phyloP scores from a whole-genome alignment of 1,139 yeast species.

The Lodderomyces theae region DNA sequence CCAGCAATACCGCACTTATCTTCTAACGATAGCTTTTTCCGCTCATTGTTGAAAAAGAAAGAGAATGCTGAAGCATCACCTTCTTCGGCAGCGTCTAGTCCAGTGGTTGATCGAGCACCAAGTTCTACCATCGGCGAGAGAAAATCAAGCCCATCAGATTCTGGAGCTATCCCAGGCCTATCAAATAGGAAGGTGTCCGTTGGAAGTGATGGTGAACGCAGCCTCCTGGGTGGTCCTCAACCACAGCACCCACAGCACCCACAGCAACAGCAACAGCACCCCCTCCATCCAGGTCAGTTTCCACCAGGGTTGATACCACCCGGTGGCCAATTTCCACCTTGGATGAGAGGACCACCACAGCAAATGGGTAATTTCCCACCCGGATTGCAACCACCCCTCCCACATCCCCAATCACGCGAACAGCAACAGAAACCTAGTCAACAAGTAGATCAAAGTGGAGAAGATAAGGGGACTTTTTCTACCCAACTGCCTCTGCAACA shows the following conservation, averaged over 20 bases:
- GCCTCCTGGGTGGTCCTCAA: neutral
- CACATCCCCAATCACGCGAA: slow-evolving; percentile 9
- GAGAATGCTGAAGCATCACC: slow-evolving; percentile 14
- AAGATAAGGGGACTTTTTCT: slow-evolving; percentile 10
- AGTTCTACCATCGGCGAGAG: neutral
- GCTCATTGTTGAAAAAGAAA: slow-evolving; percentile 48
- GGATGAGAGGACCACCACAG: slow-evolving; percentile 10
- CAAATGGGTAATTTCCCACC: slow-evolving; percentile 12
- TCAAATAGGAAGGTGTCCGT: neutral
- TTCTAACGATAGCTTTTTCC: slow-evolving; percentile 50
- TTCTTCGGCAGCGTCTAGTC: slow-evolving; percentile 13
- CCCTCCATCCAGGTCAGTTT: slow-evolving; percentile 3
- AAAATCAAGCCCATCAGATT: neutral
- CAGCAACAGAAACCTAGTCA: slow-evolving; percentile 15
- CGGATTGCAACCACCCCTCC: slow-evolving; percentile 14
- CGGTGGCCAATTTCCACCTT: slow-evolving; percentile 9
- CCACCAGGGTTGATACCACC: slow-evolving; percentile 16
- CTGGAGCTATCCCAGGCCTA: neutral
- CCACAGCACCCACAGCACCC: too few relatives aligned
- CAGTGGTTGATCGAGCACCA: slow-evolving; percentile 8
- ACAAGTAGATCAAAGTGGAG: slow-evolving; percentile 9
- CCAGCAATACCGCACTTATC: slow-evolving; percentile 8
- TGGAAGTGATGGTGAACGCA: neutral
- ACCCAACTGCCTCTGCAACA: slow-evolving; percentile 7
- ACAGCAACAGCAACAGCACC: slow-evolving; percentile 10